phyloP scores from a whole-genome alignment of 139 green algal species.

The Tetraselmis chui region DNA sequence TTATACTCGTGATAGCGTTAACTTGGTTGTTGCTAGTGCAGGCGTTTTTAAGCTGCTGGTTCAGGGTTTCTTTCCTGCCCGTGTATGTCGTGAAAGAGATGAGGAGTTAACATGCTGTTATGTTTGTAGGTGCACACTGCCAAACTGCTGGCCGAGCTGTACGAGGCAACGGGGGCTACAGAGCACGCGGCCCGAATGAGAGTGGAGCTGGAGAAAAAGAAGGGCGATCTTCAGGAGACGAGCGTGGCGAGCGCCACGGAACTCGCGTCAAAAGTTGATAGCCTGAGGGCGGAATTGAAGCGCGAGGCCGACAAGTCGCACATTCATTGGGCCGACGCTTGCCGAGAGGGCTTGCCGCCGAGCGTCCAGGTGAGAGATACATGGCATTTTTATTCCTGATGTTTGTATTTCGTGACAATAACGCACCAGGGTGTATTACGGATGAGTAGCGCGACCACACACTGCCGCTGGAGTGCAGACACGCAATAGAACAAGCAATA shows the following conservation, averaged over 20 bases:
- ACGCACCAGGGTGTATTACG: too few species aligned
- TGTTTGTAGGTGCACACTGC: neutral
- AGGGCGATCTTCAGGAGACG: neutral
- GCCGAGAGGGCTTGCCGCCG: neutral
- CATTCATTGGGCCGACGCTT: neutral
- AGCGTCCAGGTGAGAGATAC: neutral
- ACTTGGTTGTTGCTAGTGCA: too few species aligned
- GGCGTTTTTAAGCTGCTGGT: too few species aligned
- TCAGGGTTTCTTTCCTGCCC: too few species aligned
- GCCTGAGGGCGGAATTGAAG: neutral
- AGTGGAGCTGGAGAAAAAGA: neutral
- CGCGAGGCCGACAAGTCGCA: neutral
- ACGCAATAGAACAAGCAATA: too few species aligned
- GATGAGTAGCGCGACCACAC: too few species aligned
- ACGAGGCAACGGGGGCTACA: neutral
- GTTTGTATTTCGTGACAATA: too few species aligned
- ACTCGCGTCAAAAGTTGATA: neutral
- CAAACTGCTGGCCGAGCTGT: neutral
- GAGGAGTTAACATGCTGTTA: too few species aligned
- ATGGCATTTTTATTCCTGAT: too few species aligned
- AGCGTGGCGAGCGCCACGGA: neutral
- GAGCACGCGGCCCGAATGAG: neutral
- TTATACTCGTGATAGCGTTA: too few species aligned
- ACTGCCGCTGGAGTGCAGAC: too few species aligned
- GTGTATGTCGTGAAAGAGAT: too few species aligned